Conservation (phyloP, 371 early-diverging fungal genomes). For the Mucor velutinosus region DNA sequence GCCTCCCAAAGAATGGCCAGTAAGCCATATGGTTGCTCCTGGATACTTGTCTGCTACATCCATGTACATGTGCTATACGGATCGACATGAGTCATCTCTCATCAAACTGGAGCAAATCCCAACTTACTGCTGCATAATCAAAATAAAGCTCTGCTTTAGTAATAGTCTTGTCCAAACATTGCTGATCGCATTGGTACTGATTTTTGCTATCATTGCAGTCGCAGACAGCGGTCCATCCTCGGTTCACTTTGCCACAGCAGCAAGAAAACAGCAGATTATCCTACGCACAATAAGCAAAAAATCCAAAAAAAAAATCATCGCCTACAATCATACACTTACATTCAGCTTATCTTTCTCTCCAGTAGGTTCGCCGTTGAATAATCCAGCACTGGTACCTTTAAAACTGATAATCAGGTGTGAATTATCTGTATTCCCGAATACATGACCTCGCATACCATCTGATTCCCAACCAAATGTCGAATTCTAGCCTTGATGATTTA, state of each 20-base stretch:
- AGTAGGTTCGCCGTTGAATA: constrained; percentile 80
- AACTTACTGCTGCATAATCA: constrained; percentile 71
- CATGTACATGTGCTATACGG: constrained; percentile 34
- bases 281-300: constrained; percentile 31
- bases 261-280: constrained; percentile 96
- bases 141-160: constrained; percentile 77
- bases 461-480: constrained; percentile 86
- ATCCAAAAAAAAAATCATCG: no score
- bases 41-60: constrained; percentile 70
- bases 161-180: constrained; percentile 65
- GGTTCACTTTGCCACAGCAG: constrained; percentile 93
- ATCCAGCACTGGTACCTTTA: constrained; percentile 89
- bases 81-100: not conserved
- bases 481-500: constrained; percentile 41
- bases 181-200: constrained; percentile 61
- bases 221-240: constrained; percentile 85
- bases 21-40: constrained; percentile 76
- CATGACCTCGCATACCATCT: constrained; percentile 90
- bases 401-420: constrained; percentile 79
- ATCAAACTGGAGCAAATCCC: not conserved
- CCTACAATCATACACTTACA: constrained; percentile 39
- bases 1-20: constrained; percentile 96
- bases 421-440: constrained; percentile 73
- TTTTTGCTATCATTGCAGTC: constrained; percentile 66
- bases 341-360: constrained; percentile 83